Percentiles rank a stretch among this genome's conserved stretches.
Conservation (phyloP, 2,329 filamentous ascomycete species). For the Grosmannia huntii region DNA sequence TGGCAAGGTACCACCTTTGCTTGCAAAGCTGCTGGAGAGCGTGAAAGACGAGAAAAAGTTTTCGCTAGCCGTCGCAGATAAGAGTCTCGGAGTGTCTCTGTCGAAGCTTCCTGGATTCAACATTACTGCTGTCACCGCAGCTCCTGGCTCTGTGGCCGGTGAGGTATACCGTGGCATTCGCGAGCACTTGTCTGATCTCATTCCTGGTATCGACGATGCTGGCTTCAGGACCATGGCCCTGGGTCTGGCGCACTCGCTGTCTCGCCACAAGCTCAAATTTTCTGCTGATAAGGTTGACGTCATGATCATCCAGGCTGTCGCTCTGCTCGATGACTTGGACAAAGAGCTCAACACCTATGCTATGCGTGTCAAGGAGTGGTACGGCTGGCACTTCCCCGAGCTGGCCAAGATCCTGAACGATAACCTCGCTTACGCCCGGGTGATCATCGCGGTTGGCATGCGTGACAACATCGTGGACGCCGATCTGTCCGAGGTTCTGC, state of each 20-base stretch:
- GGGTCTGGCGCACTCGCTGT: conserved; percentile 92
- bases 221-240: conserved; percentile 91
- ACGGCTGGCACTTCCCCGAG: conserved; percentile 99
- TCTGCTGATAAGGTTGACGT: conserved; percentile 97
- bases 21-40: conserved; percentile 68
- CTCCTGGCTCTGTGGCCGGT: conserved; percentile 67
- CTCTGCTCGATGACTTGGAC: conserved; percentile 87
- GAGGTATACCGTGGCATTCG: conserved; percentile 93
- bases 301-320: conserved; percentile 97
- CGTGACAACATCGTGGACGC: conserved; percentile 63
- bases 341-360: conserved; percentile 98
- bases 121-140: conserved; percentile 66
- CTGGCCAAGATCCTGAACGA: conserved; percentile 95
- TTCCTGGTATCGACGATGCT: conserved; percentile 73
- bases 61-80: conserved; percentile 84
- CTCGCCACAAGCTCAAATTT: conserved; percentile 96
- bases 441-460: conserved; percentile 83
- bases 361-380: conserved; percentile 99
- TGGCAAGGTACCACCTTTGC: conserved; percentile 84
- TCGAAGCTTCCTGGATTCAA: conserved; percentile 81
- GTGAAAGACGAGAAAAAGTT: conserved; percentile 98
- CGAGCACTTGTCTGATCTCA: conserved; percentile 76
- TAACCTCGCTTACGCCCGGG: conserved; percentile 83
- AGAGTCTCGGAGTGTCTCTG: conserved; percentile 84
- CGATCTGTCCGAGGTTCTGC: conserved; percentile 80